Conservation (phyloP, 108 stramenopile species). For the Pseudonitzschia multiseries region DNA sequence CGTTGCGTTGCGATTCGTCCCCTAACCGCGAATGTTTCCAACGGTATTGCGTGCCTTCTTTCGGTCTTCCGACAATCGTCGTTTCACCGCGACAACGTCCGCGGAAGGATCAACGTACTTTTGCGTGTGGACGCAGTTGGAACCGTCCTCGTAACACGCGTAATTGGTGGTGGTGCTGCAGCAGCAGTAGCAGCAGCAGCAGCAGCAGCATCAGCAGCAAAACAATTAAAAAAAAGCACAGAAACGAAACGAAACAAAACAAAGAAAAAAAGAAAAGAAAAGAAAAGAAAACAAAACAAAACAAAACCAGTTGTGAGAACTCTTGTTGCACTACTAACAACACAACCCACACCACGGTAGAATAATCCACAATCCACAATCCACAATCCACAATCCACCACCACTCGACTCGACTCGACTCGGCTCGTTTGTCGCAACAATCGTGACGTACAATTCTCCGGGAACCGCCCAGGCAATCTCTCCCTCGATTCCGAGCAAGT, state of each 20-base stretch:
- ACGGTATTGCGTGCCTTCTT: conserved; percentile 2
- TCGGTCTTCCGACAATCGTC: conserved; percentile 22
- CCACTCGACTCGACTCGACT: too few relatives aligned
- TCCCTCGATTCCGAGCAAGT: conserved; percentile 84
- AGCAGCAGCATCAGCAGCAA: too few relatives aligned
- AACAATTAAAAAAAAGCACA: background rate
- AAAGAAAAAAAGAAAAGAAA: background rate
- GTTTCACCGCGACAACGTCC: conserved; percentile 25
- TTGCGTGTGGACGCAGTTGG: conserved; percentile 41
- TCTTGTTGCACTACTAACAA: too few relatives aligned
- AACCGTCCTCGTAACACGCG: conserved; percentile 69
- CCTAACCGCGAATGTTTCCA: conserved; percentile 12
- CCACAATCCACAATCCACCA: too few relatives aligned
- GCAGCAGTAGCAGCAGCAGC: too few relatives aligned
- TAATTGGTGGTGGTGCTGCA: conserved; percentile 50
- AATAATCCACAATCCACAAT: too few relatives aligned
- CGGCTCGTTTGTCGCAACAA: too few relatives aligned
- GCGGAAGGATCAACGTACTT: conserved; percentile 37
- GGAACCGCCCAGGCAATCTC: conserved; percentile 82
- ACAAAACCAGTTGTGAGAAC: too few relatives aligned
- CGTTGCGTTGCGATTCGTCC: background rate
- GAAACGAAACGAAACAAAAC: background rate
- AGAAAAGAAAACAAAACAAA: too few relatives aligned
- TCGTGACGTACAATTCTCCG: conserved; percentile 18
- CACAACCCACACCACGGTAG: too few relatives aligned